Conservation (phyloP, 257 asterid species). For the Salvia miltiorrhiza region DNA sequence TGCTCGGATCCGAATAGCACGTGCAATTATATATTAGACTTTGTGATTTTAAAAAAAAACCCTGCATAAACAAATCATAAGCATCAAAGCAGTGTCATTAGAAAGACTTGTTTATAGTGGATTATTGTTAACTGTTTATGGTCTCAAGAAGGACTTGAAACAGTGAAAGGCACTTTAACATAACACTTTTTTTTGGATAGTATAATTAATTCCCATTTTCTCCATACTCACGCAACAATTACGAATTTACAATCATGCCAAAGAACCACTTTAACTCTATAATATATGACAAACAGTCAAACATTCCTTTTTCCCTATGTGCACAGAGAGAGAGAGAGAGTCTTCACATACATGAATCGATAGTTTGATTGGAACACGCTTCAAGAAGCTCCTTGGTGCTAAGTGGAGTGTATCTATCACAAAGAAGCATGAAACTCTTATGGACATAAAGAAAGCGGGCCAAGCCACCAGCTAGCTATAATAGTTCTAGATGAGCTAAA, state of each 20-base stretch:
- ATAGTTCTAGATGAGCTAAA: background rate
- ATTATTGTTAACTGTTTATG: background rate
- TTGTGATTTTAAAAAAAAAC: background rate
- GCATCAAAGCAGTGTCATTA: background rate
- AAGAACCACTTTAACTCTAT: background rate
- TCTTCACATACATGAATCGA: slow-evolving; percentile 67
- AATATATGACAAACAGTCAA: too few species aligned
- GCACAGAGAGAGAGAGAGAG: slow-evolving; percentile 11
- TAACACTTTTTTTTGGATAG: background rate
- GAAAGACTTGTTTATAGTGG: background rate
- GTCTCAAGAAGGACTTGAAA: background rate
- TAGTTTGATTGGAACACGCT: slow-evolving; percentile 54
- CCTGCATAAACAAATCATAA: background rate
- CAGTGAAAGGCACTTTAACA: background rate
- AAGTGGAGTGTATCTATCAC: slow-evolving; percentile 77
- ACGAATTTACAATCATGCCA: background rate
- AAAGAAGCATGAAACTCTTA: slow-evolving; percentile 18
- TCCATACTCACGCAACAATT: background rate
- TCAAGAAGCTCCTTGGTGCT: slow-evolving; percentile 81
- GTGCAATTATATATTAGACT: background rate
- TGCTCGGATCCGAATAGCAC: background rate
- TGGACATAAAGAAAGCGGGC: slow-evolving; percentile 9
- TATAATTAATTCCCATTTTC: background rate
- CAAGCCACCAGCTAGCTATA: background rate
- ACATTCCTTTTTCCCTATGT: background rate